Evolutionary conservation across 2,329 filamentous ascomycete genomes (phyloP).

Genomic region (Fusarium sp.): DNA sequence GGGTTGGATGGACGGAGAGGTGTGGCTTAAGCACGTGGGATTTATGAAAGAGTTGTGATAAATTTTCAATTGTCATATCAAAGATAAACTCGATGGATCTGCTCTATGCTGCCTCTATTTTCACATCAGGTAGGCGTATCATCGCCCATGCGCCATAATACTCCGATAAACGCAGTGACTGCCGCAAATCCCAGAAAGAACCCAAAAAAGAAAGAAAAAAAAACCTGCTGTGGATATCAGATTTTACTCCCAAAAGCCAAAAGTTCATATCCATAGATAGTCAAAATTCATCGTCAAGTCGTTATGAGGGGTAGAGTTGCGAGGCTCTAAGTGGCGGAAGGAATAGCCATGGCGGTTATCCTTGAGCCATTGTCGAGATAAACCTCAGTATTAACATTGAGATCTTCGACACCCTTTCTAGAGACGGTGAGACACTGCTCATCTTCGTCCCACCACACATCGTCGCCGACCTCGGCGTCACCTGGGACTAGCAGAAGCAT

Average conservation of each 20-base stretch:
- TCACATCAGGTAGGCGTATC: slow-evolving; percentile 3
- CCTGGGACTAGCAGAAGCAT: slow-evolving; percentile 48
- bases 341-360: slow-evolving; percentile 40
- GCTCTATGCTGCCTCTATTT: slow-evolving; percentile 26
- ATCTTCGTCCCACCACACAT: slow-evolving; percentile 45
- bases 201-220: slow-evolving; percentile 12
- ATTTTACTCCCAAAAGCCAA: slow-evolving; percentile 18
- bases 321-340: slow-evolving; percentile 40
- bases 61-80: slow-evolving; percentile 35
- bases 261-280: slow-evolving; percentile 4
- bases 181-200: slow-evolving; percentile 16
- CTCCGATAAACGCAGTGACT: slow-evolving; percentile 31
- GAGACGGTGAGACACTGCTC: slow-evolving; percentile 39
- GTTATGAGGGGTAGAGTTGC: neutral
- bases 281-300: slow-evolving; percentile 30
- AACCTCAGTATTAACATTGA: slow-evolving; percentile 33
- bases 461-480: slow-evolving; percentile 47
- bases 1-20: neutral
- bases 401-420: slow-evolving; percentile 39
- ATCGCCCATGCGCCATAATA: slow-evolving; percentile 35
- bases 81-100: slow-evolving; percentile 27
- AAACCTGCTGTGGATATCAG: slow-evolving; percentile 37
- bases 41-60: slow-evolving; percentile 30
- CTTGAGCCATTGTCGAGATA: slow-evolving; percentile 44
- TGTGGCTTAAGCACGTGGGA: slow-evolving; percentile 28